phyloP scores from a whole-genome alignment of 2,329 filamentous ascomycete species.

The Tolypocladium guangdongense region DNA sequence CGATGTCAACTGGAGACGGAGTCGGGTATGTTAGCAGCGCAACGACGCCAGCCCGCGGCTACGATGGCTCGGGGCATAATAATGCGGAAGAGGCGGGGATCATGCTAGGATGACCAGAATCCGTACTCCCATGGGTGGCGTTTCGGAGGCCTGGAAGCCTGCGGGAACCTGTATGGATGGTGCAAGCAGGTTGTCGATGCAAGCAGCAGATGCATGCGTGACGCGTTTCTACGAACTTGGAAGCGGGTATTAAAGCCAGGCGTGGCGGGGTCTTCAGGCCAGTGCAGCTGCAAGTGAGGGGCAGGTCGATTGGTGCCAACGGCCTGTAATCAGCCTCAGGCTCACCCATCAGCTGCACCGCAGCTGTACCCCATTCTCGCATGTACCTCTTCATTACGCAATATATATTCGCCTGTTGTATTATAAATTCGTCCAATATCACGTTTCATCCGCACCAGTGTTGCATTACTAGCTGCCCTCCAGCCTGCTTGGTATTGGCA shows the following conservation, averaged over 20 bases:
- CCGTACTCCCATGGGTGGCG: conserved; percentile 2
- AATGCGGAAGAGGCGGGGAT: background rate
- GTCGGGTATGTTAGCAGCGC: conserved; percentile 1
- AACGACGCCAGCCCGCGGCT: conserved; percentile 1
- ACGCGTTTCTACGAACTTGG: background rate
- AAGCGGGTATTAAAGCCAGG: background rate
- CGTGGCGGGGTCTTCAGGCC: background rate
- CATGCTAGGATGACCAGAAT: conserved; percentile 4
- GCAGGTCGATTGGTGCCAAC: background rate
- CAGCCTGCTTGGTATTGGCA: background rate
- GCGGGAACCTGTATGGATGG: background rate
- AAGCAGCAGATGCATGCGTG: background rate
- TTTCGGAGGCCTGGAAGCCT: background rate
- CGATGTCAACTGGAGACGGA: background rate
- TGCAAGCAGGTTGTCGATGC: background rate
- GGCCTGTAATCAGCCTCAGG: background rate
- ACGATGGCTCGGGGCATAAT: conserved; percentile 1
- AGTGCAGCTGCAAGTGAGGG: background rate
- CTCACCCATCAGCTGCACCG: background rate
- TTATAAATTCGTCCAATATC: too few relatives aligned
- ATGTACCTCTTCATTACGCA: too few relatives aligned
- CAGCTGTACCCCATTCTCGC: background rate
- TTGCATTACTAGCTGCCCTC: too few relatives aligned
- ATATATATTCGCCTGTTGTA: too few relatives aligned
- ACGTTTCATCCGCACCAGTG: too few relatives aligned